Conservation (phyloP, 208 protist species). For the Wallacemonas sp. region DNA sequence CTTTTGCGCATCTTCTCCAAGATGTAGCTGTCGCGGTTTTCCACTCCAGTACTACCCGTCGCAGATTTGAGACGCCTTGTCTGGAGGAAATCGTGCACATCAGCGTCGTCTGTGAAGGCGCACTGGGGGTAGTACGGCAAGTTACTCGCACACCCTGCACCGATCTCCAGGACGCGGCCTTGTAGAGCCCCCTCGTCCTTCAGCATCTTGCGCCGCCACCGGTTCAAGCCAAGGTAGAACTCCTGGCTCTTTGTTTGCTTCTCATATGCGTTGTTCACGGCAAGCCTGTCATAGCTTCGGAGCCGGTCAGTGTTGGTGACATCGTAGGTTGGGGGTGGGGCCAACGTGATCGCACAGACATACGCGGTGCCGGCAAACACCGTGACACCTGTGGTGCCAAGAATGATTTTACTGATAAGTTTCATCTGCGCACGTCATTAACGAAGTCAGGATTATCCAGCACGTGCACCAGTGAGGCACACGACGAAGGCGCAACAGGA, state of each 20-base stretch:
- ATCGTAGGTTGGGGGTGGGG: slow-evolving; percentile 61
- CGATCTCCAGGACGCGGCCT: slow-evolving; percentile 82
- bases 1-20: slow-evolving; percentile 31
- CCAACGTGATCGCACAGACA: slow-evolving; percentile 57
- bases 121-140: slow-evolving; percentile 52
- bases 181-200: slow-evolving; percentile 55
- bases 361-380: slow-evolving; percentile 73
- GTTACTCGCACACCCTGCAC: slow-evolving; percentile 78
- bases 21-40: slow-evolving; percentile 27
- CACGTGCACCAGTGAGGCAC: too few relatives aligned
- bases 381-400: slow-evolving; percentile 56
- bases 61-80: background rate
- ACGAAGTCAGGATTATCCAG: background rate
- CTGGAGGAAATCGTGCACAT: slow-evolving; percentile 30
- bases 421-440: slow-evolving; percentile 21
- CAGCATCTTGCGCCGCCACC: slow-evolving; percentile 69
- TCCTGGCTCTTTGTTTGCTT: slow-evolving; percentile 80
- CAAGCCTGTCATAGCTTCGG: slow-evolving; percentile 64
- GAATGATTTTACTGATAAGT: slow-evolving; percentile 39
- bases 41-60: background rate
- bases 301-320: slow-evolving; percentile 76
- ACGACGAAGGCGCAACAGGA: background rate
- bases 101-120: slow-evolving; percentile 37
- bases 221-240: slow-evolving; percentile 78
- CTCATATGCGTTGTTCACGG: slow-evolving; percentile 70